A percentile compares a stretch with the other conserved stretches of the same genome.
Evolutionary conservation across 108 stramenopile species (phyloP).

Genomic region (Skeletonema potamos): DNA sequence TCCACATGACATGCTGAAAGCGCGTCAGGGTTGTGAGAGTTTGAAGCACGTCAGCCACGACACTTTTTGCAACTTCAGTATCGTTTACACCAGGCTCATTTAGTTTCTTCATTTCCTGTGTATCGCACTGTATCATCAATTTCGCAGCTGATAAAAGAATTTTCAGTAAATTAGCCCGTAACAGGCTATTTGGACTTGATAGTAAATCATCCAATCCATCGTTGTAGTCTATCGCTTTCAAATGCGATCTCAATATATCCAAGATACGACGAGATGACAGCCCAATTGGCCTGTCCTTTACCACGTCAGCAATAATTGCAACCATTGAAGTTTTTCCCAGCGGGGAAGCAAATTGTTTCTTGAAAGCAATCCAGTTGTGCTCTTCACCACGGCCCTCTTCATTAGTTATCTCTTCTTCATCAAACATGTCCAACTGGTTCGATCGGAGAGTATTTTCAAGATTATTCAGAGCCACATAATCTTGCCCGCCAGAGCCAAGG

Average conservation of each 20-base stretch:
- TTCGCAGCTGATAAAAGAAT: constrained; percentile 23
- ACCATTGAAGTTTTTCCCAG: constrained; percentile 53
- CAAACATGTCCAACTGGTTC: constrained; percentile 20
- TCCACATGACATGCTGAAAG: constrained; percentile 42
- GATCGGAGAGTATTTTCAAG: constrained; percentile 54
- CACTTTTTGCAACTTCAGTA: constrained; percentile 1
- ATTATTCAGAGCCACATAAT: constrained; percentile 66
- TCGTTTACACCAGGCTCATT: constrained; percentile 30
- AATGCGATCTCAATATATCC: constrained; percentile 15
- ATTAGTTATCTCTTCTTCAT: neutral
- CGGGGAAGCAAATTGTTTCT: constrained; percentile 44
- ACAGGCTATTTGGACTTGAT: constrained; percentile 1
- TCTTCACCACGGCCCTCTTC: constrained; percentile 26
- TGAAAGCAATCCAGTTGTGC: constrained; percentile 55
- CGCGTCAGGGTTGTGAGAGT: constrained; percentile 28
- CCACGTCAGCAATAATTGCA: constrained; percentile 62
- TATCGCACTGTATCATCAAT: constrained; percentile 8
- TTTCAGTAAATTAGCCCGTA: constrained; percentile 13
- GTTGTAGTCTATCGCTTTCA: constrained; percentile 19
- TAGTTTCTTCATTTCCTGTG: constrained; percentile 16
- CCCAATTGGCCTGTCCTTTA: constrained; percentile 41
- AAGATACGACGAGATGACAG: constrained; percentile 22
- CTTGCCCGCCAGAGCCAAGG: constrained; percentile 62
- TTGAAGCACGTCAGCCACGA: constrained; percentile 13
- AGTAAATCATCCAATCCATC: constrained; percentile 32